These are phyloP conservation scores for Solanum piurae DNA, from an alignment of 257 asterid genomes.

Conservation along the genomic window DNA sequence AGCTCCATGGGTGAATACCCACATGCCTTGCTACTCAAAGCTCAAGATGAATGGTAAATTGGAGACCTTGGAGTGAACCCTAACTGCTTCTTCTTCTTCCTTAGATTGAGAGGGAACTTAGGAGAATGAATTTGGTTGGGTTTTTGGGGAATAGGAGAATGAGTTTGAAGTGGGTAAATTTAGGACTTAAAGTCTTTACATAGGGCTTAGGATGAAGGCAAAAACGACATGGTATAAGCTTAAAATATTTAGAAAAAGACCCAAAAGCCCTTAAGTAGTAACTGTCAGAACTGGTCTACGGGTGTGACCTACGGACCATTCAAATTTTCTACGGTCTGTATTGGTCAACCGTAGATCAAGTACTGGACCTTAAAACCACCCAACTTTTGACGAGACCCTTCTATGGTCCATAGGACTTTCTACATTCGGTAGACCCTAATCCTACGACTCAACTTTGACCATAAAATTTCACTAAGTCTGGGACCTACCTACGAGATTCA, in stretches of 20 bases:
- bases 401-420: not conserved
- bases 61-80: not conserved
- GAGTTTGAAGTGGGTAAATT: not conserved
- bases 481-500: not conserved
- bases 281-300: not conserved
- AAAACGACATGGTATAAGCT: not conserved
- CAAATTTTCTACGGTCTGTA: too few relatives aligned
- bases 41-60: too few relatives aligned
- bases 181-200: not conserved
- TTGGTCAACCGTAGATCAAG: not conserved
- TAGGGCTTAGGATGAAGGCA: not conserved
- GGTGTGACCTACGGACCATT: not conserved
- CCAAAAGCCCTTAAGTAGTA: not conserved
- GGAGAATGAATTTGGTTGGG: too few relatives aligned
- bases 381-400: not conserved
- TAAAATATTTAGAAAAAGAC: not conserved
- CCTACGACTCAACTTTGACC: not conserved
- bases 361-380: not conserved
- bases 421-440: not conserved
- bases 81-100: not conserved
- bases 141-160: not conserved
- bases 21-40: too few relatives aligned
- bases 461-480: not conserved
- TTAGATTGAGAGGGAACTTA: too few relatives aligned
- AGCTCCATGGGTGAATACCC: not conserved